Evolutionary conservation across 106 monocot genomes (phyloP), one percentile per base, ranked within the genome.

Genomic region (Chionographis japonica): DNA sequence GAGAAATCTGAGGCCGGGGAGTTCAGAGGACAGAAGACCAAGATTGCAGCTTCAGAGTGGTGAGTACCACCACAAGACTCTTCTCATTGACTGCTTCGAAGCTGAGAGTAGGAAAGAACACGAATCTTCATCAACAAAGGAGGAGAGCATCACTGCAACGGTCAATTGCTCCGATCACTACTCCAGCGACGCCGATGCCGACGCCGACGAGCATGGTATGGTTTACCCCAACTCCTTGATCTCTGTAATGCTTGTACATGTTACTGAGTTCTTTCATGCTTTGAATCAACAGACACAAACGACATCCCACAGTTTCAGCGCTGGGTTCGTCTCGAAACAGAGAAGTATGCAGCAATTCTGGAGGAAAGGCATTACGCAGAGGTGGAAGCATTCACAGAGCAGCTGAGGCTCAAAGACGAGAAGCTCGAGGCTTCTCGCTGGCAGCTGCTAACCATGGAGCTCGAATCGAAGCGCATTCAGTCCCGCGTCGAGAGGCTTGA

Each of bases 361-460:
- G 78, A 83, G 67, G 71, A 84, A 49, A 82, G 68, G 52, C 88
- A 95, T 72, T 73, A 46, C 40, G 70, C 74, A 15, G 91, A 91
- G 55, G 71, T 95, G n/a, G 88, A 91, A 68, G 95, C 88, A 38
- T 91, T 95, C 70, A 61, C 80, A 62, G 92, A 89, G 60, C 89
- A 97, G 70, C 71, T 92, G 80, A 82, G 86, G 46, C 59, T 78
- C 56, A 89, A 89, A 70, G 95, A 95, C 27, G 95, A 92, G 76
- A 89, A 84, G 68, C 70, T 95, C 5, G 92, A 91, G 62, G 74
- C 74, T 14, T 61, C 82, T 3, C 78, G 62, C 17, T 89, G 89
- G 86, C 70, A 77, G 39, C 20, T 92, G 14, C 75, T 89, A 11
- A 84, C 79, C 74, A 69, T 61, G 62, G 95, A 92, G 50, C 66